phyloP scores from a whole-genome alignment of 768 basidiomycete genomes.

The Lactifluus piperatus region DNA sequence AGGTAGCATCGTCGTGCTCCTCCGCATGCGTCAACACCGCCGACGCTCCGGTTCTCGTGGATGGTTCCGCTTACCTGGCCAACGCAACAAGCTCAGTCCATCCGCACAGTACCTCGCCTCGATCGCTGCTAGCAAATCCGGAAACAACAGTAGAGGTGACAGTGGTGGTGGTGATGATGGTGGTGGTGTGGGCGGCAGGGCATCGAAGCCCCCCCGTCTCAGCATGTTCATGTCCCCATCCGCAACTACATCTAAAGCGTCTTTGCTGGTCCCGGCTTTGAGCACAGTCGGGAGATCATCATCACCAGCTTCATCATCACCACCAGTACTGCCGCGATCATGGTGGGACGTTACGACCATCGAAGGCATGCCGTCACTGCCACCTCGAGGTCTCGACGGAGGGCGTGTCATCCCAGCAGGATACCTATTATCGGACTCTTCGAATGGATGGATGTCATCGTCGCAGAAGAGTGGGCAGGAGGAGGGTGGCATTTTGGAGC shows the following conservation, averaged over 20 bases:
- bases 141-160: background rate
- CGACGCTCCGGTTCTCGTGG: background rate
- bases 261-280: background rate
- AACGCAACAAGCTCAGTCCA: background rate
- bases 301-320: too few species aligned
- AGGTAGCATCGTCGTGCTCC: background rate
- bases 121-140: background rate
- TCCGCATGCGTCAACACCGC: background rate
- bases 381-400: background rate
- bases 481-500: background rate
- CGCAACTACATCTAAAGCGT: background rate
- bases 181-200: background rate
- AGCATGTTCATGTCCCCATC: background rate
- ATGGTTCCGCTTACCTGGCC: background rate
- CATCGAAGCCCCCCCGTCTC: background rate
- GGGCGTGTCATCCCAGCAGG: background rate
- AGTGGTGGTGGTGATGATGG: background rate
- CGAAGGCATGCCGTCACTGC: background rate
- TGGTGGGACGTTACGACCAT: background rate
- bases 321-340: too few species aligned
- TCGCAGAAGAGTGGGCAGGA: background rate
- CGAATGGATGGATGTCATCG: background rate
- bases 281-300: background rate
- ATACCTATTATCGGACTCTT: background rate
- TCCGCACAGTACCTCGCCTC: background rate